These are phyloP conservation scores for Micromonas commoda DNA, from an alignment of 139 green algal species.

Conservation along the genomic window DNA sequence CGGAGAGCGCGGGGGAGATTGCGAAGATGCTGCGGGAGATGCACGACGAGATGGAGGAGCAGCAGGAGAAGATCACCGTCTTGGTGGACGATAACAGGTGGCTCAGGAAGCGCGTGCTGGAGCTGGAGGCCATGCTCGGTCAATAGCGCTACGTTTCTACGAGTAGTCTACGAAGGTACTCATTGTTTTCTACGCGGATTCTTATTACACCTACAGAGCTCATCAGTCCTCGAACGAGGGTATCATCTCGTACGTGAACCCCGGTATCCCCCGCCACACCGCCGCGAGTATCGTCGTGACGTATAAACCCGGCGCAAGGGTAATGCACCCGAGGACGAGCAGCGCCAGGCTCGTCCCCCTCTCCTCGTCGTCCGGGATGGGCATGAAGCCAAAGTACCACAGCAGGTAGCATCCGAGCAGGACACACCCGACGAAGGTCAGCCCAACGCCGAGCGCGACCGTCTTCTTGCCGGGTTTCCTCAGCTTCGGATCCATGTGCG, in stretches of 20 bases:
- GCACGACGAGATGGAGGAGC: not conserved
- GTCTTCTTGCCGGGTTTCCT: not conserved
- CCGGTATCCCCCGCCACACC: not conserved
- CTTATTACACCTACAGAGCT: not conserved
- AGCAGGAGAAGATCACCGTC: not conserved
- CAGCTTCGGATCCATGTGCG: not conserved
- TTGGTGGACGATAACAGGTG: not conserved
- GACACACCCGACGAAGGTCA: not conserved
- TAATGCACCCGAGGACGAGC: not conserved
- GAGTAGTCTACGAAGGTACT: not conserved
- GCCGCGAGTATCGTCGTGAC: not conserved
- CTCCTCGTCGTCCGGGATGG: not conserved
- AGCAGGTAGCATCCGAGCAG: not conserved
- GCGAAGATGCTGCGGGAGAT: not conserved
- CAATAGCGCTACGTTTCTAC: not conserved
- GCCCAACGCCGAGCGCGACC: not conserved
- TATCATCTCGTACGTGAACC: constrained; percentile 7
- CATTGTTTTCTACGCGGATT: not conserved
- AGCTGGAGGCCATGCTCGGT: not conserved
- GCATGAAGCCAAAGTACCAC: not conserved
- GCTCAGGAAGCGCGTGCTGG: not conserved
- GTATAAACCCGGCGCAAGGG: not conserved
- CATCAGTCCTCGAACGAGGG: too few species aligned
- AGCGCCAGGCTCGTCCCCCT: constrained; percentile 10
- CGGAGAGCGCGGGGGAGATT: not conserved